These are phyloP conservation scores for Penicillium taxi DNA, from an alignment of 495 filamentous ascomycete species.

Conservation along the genomic window DNA sequence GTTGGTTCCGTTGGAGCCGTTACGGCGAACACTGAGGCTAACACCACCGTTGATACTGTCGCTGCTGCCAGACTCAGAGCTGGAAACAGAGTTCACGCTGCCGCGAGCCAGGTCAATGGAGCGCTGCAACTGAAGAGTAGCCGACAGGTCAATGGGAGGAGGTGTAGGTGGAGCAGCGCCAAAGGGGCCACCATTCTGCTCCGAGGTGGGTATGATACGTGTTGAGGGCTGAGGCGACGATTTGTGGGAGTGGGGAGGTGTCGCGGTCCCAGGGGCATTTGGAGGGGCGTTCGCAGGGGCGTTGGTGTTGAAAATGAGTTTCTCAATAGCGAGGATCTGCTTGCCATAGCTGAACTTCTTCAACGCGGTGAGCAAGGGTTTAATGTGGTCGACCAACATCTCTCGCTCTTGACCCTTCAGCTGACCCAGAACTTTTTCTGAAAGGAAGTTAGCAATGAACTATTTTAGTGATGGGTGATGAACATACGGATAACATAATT, in stretches of 20 bases:
- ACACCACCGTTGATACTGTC: too few relatives aligned
- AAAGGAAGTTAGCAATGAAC: constrained; percentile 11
- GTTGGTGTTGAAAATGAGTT: constrained; percentile 45
- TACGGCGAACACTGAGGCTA: too few relatives aligned
- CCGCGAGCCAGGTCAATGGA: constrained; percentile 28
- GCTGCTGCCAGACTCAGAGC: constrained; percentile 26
- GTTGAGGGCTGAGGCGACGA: constrained; percentile 37
- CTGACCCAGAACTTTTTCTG: constrained; percentile 72
- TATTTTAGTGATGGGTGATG: not conserved
- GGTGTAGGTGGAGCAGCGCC: constrained; percentile 39
- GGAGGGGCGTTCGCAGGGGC: constrained; percentile 16
- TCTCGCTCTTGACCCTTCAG: constrained; percentile 58
- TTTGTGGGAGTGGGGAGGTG: constrained; percentile 41
- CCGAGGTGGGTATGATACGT: constrained; percentile 27
- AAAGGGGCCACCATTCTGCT: constrained; percentile 24
- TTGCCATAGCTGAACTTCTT: constrained; percentile 72
- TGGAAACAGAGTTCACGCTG: constrained; percentile 29
- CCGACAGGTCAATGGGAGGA: constrained; percentile 35
- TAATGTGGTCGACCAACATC: constrained; percentile 62
- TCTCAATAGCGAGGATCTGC: constrained; percentile 67
- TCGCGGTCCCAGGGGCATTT: constrained; percentile 28
- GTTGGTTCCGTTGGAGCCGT: too few relatives aligned
- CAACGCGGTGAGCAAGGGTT: constrained; percentile 60
- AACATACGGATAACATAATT: constrained; percentile 96
- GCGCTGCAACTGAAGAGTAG: constrained; percentile 24